phyloP scores from a whole-genome alignment of 805 yeast genomes.

The Ascoidea asiatica region DNA sequence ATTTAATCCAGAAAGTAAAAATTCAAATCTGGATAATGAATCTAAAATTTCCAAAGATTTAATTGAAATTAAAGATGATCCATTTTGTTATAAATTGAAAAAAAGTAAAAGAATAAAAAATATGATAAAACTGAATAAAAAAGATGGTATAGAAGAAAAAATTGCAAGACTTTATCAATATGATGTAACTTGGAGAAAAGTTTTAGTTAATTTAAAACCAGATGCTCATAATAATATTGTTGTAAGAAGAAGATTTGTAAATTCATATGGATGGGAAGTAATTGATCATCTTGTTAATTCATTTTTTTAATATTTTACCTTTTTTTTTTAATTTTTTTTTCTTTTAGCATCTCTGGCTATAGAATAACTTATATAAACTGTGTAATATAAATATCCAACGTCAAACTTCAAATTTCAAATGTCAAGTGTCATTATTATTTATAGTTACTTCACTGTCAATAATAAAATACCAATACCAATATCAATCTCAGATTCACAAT shows the following conservation, averaged over 20 bases:
- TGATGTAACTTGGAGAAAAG: slow-evolving; percentile 69
- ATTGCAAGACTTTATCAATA: slow-evolving; percentile 86
- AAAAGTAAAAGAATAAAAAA: slow-evolving; percentile 1
- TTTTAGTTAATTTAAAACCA: slow-evolving; percentile 70
- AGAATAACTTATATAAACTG: too few relatives aligned
- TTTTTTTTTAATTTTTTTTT: too few relatives aligned
- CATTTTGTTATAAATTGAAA: slow-evolving; percentile 8
- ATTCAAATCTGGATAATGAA: background rate
- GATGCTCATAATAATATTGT: slow-evolving; percentile 93
- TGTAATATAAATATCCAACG: too few relatives aligned
- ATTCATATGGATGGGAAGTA: slow-evolving; percentile 93
- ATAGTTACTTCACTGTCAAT: too few relatives aligned
- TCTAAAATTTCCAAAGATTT: background rate
- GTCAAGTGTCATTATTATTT: too few relatives aligned
- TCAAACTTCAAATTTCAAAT: too few relatives aligned
- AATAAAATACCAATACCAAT: too few relatives aligned
- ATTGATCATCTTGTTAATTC: slow-evolving; percentile 65
- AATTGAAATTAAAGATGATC: slow-evolving; percentile 4
- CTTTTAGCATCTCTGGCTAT: too few relatives aligned
- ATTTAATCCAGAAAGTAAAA: background rate
- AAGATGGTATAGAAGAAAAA: slow-evolving; percentile 45
- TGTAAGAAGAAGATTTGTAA: slow-evolving; percentile 78
- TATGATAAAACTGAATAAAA: slow-evolving; percentile 15
- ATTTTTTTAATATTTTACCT: slow-evolving; percentile 29
- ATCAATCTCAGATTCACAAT: too few relatives aligned